phyloP scores from a whole-genome alignment of 768 basidiomycete species.

The Hericium rajendrae region DNA sequence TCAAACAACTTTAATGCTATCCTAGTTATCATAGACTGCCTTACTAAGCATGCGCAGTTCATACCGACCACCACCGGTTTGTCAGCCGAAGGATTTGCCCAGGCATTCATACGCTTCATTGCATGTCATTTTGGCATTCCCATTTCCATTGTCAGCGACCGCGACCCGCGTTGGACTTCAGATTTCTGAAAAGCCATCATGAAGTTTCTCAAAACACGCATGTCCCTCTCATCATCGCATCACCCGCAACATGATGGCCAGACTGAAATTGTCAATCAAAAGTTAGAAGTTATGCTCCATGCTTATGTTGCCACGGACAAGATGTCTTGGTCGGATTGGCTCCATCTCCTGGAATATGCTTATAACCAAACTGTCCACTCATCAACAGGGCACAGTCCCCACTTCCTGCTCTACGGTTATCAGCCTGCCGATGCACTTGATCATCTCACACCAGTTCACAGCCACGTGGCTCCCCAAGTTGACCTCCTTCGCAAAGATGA shows the following conservation, averaged over 20 bases:
- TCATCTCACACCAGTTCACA: background rate
- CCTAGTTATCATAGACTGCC: constrained; percentile 11
- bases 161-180: constrained; percentile 1
- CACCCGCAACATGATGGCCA: background rate
- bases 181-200: constrained; percentile 1
- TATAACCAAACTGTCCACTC: constrained; percentile 13
- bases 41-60: constrained; percentile 24
- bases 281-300: background rate
- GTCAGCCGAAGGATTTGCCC: constrained; percentile 2
- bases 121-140: background rate
- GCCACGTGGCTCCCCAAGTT: background rate
- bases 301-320: background rate
- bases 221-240: background rate
- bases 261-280: constrained; percentile 1
- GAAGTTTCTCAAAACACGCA: background rate
- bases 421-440: background rate
- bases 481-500: background rate
- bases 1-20: constrained; percentile 7
- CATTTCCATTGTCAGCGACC: background rate
- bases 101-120: constrained; percentile 3
- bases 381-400: constrained; percentile 9
- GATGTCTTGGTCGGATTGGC: background rate
- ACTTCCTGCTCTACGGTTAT: constrained; percentile 15
- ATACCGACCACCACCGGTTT: constrained; percentile 14
- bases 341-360: background rate